A percentile compares a stretch with the other conserved stretches of the same genome.
These are phyloP conservation scores for Echium plantagineum DNA, from an alignment of 257 asterid species.

Conservation along the genomic window DNA sequence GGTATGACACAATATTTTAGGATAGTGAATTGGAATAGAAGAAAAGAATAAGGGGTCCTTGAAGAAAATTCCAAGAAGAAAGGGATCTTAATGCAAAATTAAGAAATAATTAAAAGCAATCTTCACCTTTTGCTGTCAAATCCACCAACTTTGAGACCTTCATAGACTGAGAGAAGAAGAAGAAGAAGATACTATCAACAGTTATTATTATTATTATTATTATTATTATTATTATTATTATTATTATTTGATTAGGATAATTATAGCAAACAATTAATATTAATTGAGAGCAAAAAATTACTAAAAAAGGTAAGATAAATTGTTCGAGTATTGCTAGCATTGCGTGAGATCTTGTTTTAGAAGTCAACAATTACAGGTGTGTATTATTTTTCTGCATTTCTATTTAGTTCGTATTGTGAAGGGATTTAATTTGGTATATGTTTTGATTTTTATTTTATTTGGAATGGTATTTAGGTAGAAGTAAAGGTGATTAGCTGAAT, in stretches of 20 bases:
- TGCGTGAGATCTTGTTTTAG: neutral
- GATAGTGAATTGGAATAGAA: no score
- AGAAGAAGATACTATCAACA: no score
- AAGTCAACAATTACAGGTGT: neutral
- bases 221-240: no score
- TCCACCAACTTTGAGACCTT: neutral
- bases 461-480: no score
- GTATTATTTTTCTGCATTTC: slow-evolving; percentile 4
- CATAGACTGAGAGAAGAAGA: neutral
- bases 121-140: slow-evolving; percentile 10
- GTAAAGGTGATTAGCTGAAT: no score
- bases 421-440: no score
- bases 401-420: neutral
- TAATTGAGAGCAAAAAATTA: neutral
- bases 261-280: no score
- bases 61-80: neutral
- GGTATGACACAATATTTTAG: no score
- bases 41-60: neutral
- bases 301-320: neutral
- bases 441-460: no score
- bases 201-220: no score
- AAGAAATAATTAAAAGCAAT: slow-evolving; percentile 6
- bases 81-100: slow-evolving; percentile 10
- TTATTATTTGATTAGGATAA: no score
- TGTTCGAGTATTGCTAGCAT: no score